phyloP scores from a whole-genome alignment of 495 filamentous ascomycete species.

The Usnea hakonensis region DNA sequence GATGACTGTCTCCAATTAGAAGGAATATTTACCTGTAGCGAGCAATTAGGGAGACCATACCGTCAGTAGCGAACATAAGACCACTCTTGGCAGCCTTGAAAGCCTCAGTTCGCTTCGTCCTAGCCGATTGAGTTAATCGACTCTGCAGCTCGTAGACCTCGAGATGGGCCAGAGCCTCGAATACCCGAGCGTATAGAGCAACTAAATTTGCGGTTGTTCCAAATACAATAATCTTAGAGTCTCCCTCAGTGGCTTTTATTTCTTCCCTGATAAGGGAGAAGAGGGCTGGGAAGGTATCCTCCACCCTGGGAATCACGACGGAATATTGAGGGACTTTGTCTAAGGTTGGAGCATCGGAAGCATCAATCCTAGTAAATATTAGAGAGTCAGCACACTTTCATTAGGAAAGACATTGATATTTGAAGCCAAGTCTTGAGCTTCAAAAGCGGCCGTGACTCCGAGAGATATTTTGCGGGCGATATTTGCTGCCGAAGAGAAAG shows the following conservation, averaged over 20 bases:
- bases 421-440: background rate
- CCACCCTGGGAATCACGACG: conserved; percentile 46
- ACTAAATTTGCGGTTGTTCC: conserved; percentile 58
- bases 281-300: conserved; percentile 46
- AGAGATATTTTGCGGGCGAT: background rate
- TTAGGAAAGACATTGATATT: background rate
- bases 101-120: conserved; percentile 50
- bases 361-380: conserved; percentile 32
- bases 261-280: conserved; percentile 41
- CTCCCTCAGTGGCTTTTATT: conserved; percentile 28
- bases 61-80: conserved; percentile 60
- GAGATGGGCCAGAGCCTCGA: conserved; percentile 38
- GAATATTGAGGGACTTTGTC: conserved; percentile 55
- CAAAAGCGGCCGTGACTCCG: background rate
- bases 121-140: conserved; percentile 47
- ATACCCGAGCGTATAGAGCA: conserved; percentile 46
- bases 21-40: conserved; percentile 44
- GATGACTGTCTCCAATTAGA: conserved; percentile 48
- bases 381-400: background rate
- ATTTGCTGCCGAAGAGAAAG: background rate
- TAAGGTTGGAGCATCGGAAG: conserved; percentile 53
- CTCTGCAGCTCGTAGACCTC: conserved; percentile 51
- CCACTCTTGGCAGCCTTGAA: conserved; percentile 50
- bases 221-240: conserved; percentile 62
- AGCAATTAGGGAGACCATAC: background rate